Conservation (phyloP, 805 yeast genomes). For the Danielia reshetovae region DNA sequence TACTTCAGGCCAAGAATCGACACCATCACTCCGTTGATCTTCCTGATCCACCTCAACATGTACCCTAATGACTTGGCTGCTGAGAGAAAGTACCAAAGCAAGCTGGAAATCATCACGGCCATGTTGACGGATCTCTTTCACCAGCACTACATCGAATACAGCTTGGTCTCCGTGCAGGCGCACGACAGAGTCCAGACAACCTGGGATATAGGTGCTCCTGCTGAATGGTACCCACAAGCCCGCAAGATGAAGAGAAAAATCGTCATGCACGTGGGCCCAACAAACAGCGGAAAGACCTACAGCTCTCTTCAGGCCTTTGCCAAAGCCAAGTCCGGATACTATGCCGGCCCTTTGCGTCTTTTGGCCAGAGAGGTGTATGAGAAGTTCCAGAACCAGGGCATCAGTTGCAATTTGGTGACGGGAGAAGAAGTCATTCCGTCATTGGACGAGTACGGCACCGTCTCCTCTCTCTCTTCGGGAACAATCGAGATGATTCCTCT, state of each 20-base stretch:
- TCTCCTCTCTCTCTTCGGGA: slow-evolving; percentile 77
- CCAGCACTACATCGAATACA: slow-evolving; percentile 16
- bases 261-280: slow-evolving; percentile 95
- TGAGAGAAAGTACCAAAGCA: slow-evolving; percentile 1
- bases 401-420: slow-evolving; percentile 79
- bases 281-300: slow-evolving; percentile 93
- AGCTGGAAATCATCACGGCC: slow-evolving; percentile 17
- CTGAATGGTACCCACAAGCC: slow-evolving; percentile 79
- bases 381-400: slow-evolving; percentile 60
- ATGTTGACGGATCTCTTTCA: slow-evolving; percentile 23
- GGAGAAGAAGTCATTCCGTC: slow-evolving; percentile 91
- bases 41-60: slow-evolving; percentile 4
- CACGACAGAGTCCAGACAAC: slow-evolving; percentile 1
- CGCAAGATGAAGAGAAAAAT: slow-evolving; percentile 73
- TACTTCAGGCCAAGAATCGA: slow-evolving; percentile 6
- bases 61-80: slow-evolving; percentile 4
- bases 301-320: slow-evolving; percentile 70
- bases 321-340: slow-evolving; percentile 69
- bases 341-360: slow-evolving; percentile 90
- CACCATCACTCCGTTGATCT: slow-evolving; percentile 5
- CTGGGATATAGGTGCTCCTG: slow-evolving; percentile 27
- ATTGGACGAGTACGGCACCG: slow-evolving; percentile 62
- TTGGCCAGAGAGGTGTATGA: slow-evolving; percentile 91
- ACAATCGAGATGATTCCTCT: slow-evolving; percentile 92
- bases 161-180: not conserved